Percentiles rank a stretch among this genome's conserved stretches.
phyloP scores from a whole-genome alignment of 169 alveolate species.

The Babesia ovata region DNA sequence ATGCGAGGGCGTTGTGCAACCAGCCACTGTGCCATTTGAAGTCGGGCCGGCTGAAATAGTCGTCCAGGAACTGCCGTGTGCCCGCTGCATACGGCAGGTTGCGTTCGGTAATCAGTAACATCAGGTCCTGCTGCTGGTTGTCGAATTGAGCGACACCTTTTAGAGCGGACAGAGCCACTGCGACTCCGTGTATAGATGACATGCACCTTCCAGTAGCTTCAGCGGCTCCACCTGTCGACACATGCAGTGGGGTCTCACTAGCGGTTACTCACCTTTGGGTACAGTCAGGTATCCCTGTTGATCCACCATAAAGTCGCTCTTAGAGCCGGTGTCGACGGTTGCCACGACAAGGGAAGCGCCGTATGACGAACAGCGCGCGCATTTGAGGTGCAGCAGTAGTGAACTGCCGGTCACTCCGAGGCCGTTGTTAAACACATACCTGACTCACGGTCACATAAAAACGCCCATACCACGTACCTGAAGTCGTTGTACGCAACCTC shows the following conservation, averaged over 20 bases:
- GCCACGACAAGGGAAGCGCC: slow-evolving; percentile 62
- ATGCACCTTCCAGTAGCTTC: slow-evolving; percentile 1
- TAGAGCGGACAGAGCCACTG: slow-evolving; percentile 30
- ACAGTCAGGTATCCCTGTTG: slow-evolving; percentile 1
- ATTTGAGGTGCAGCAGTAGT: slow-evolving; percentile 39
- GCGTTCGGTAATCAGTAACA: slow-evolving; percentile 53
- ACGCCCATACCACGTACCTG: neutral
- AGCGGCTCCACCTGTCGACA: neutral
- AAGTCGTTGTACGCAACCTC: slow-evolving; percentile 55
- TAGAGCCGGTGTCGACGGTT: slow-evolving; percentile 43
- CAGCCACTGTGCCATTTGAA: slow-evolving; percentile 47
- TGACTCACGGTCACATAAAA: too few relatives aligned
- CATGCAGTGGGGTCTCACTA: neutral
- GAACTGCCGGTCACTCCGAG: slow-evolving; percentile 41
- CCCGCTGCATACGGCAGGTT: slow-evolving; percentile 59
- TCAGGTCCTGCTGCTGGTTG: slow-evolving; percentile 48
- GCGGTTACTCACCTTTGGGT: neutral
- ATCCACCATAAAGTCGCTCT: slow-evolving; percentile 17
- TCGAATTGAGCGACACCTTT: slow-evolving; percentile 16
- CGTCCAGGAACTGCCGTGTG: slow-evolving; percentile 65
- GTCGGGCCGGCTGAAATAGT: slow-evolving; percentile 38
- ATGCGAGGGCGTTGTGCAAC: slow-evolving; percentile 54
- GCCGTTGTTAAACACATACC: slow-evolving; percentile 16
- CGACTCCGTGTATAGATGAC: slow-evolving; percentile 25
- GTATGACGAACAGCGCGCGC: slow-evolving; percentile 54